Evolutionary conservation across 768 basidiomycete genomes (phyloP).

Genomic region (Rhodotorula paludigena): DNA sequence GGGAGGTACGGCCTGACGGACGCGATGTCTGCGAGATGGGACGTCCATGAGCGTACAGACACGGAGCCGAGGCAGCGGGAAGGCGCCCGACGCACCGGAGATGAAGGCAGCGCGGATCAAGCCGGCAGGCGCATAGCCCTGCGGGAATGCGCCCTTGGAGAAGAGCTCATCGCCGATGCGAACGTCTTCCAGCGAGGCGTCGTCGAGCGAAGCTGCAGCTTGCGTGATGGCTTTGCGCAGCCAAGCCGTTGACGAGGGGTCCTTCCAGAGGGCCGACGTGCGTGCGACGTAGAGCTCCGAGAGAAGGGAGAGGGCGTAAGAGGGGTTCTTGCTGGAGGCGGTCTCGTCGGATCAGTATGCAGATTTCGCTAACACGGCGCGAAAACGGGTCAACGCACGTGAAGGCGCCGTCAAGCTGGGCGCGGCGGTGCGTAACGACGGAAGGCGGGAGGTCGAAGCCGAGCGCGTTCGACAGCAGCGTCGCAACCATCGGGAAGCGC

Average conservation of each 20-base stretch:
- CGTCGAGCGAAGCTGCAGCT: constrained; percentile 47
- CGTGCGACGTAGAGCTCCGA: constrained; percentile 83
- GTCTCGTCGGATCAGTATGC: not conserved
- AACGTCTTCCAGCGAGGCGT: constrained; percentile 13
- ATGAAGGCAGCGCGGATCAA: constrained; percentile 36
- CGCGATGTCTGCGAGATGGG: constrained; percentile 13
- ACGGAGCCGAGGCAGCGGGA: not conserved
- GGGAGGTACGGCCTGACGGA: constrained; percentile 36
- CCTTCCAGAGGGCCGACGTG: constrained; percentile 76
- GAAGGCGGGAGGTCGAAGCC: constrained; percentile 29
- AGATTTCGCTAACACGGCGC: not conserved
- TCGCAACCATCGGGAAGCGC: constrained; percentile 74
- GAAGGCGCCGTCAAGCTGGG: constrained; percentile 30
- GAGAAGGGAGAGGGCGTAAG: constrained; percentile 61
- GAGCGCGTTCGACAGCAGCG: constrained; percentile 72
- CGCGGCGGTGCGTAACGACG: constrained; percentile 20
- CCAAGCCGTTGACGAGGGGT: constrained; percentile 61
- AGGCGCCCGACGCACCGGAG: constrained; percentile 28
- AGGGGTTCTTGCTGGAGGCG: constrained; percentile 18
- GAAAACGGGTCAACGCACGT: not conserved
- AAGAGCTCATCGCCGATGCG: constrained; percentile 14
- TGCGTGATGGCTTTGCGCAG: constrained; percentile 58
- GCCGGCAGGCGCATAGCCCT: constrained; percentile 27
- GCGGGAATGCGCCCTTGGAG: constrained; percentile 14
- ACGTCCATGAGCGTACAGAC: not conserved